Base-by-base conservation (phyloP, 176 grass and related monocot genomes). In the Carex myosuroides region DNA sequence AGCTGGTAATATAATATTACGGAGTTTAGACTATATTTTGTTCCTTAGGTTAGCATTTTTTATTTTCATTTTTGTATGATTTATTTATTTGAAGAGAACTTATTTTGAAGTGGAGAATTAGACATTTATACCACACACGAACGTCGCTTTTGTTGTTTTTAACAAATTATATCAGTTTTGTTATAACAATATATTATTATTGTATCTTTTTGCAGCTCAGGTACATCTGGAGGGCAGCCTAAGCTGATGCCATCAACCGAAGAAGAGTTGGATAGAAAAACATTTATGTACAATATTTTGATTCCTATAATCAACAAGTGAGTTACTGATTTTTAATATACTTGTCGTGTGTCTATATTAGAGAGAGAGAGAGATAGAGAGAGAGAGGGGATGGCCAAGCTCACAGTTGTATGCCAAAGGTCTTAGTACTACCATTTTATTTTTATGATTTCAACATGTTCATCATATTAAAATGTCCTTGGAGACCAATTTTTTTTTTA, bases 231-330 rank as follows among this genome's bases (percentile, higher is more conserved):
- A 16, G 93, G 93, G 2, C 86, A 92, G 73, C 90, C 93, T 18
- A 95, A 90, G 82, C 82, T 95, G 86, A 95, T 95, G 93, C 93
- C 93, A 24, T 85, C 93, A 1, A 95, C 90, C 6, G 86, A 83
- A 69, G 93, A 92, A 59, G 93, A 95, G 69, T 87, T 95, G 5
- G 93, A 95, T 41, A 85, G 93, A 41, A 92, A 92, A 86, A 95
- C 90, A 35, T 95, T 95, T 85, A 56, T 95, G 41, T 95, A 95
- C 85, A 95, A 95, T 26, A 83, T 95, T 57, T 83, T 92, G 60
- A 76, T 91, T 56, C 90, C 90, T 21, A 85, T 95, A 5, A 95
- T 90, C 69, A 95, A 92, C 82, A 83, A 86, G 93, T 92, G 80
- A 79, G 87, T 22, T 46, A 55, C 1, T 3, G 24, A 8, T 79